Evolutionary conservation across 805 yeast species (phyloP).

Genomic region (Deakozyma indianensis): DNA sequence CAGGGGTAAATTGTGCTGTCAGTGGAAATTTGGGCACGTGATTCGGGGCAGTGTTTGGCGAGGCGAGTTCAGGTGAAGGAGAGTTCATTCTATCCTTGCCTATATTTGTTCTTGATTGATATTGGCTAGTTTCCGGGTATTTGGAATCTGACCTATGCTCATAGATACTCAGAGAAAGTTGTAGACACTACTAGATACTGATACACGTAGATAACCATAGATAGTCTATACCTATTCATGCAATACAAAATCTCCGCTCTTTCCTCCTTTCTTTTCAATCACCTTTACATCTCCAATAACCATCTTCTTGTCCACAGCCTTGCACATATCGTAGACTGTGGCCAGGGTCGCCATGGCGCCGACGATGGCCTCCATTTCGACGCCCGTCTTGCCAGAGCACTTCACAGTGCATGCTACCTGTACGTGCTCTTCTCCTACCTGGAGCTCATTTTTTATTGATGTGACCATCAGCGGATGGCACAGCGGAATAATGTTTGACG

Average conservation of each 20-base stretch:
- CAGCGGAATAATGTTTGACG: slow-evolving; percentile 32
- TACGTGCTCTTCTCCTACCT: slow-evolving; percentile 14
- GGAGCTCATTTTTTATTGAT: slow-evolving; percentile 24
- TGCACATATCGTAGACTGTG: slow-evolving; percentile 45
- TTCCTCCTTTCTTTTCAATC: slow-evolving; percentile 31
- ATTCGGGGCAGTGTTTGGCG: background rate
- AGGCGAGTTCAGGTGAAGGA: too few relatives aligned
- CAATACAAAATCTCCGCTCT: slow-evolving; percentile 18
- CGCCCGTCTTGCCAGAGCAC: slow-evolving; percentile 39
- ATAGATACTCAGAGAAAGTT: too few relatives aligned
- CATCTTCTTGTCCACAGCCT: slow-evolving; percentile 40
- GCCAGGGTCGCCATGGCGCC: slow-evolving; percentile 31
- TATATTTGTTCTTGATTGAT: too few relatives aligned
- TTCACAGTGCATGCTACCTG: slow-evolving; percentile 26
- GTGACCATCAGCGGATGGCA: slow-evolving; percentile 36
- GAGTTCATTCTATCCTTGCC: too few relatives aligned
- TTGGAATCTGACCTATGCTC: too few relatives aligned
- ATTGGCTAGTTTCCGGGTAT: too few relatives aligned
- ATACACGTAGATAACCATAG: too few relatives aligned
- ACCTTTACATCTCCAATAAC: slow-evolving; percentile 25
- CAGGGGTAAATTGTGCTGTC: background rate
- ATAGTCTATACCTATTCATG: too few relatives aligned
- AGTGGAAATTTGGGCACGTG: background rate
- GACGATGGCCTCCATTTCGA: slow-evolving; percentile 42
- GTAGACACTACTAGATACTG: too few relatives aligned